Evolutionary conservation across 2,329 filamentous ascomycete species (phyloP), one percentile per base, ranked within the genome.

Genomic region (Hawksworthiomyces lignivorus): DNA sequence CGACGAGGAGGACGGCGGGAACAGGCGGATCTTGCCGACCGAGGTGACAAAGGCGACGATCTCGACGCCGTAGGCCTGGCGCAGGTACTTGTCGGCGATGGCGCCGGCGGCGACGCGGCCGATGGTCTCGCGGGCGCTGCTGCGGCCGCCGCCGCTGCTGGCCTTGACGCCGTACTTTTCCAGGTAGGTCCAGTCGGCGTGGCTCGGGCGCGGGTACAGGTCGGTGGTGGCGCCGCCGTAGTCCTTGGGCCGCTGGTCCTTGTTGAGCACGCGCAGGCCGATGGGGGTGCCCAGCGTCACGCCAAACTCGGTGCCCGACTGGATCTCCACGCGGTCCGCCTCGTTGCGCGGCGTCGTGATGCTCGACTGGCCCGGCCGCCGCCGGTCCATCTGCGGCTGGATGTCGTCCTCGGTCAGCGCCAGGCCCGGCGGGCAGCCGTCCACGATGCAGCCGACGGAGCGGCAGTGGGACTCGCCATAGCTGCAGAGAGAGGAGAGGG

Each of bases 91-190:
- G 62, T 98, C 90, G 28, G 87, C 87, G 53, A 97, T 87, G 32
- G 88, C 85, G 45, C 89, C 88, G 17, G 89, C 89, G 38, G 90
- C 89, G 18, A 97, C 90, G 52, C 90, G 78, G 49, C 84, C 87
- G 58, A 97, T 95, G 10, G 90, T 97, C 73, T 97, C 90, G 50
- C 90, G 74, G n/a, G 92, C 92, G 60, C 83, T 89, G 60, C 84
- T 89, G 48, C 92, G 77, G 41, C 92, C 90, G 53, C 92, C 90
- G 45, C 92, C 90, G 48, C 82, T 88, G 60, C 80, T 86, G 28
- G 92, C 88, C 70, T 94, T 94, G 53, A 94, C 81, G 44, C 90
- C 90, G 62, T 98, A 98, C 69, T 97, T 97, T 63, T 95, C 86
- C 47, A 95, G 73, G 67, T 97, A 97, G 47, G 92, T 97, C 78